Conservation (phyloP, 163 green algal genomes). For the Coccomyxa subellipsoidea region DNA sequence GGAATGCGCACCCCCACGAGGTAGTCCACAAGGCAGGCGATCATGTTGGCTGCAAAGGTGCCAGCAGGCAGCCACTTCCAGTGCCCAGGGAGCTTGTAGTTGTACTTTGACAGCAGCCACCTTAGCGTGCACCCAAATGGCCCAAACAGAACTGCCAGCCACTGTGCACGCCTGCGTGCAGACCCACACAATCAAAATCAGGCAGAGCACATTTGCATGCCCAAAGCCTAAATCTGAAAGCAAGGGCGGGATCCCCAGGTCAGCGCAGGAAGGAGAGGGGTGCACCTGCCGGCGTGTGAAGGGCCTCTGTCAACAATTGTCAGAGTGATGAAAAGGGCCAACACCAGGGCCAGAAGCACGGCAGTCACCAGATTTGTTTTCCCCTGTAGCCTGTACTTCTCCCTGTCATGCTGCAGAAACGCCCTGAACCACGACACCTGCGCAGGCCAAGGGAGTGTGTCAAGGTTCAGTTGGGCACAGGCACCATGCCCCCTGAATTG, state of each 20-base stretch:
- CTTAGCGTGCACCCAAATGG: conserved; percentile 43
- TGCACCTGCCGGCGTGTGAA: conserved; percentile 4
- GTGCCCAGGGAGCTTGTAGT: conserved; percentile 39
- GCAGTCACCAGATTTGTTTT: conserved; percentile 6
- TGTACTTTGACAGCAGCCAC: conserved; percentile 59
- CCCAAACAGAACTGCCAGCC: conserved; percentile 34
- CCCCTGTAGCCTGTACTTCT: not conserved
- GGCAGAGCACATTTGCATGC: too few relatives aligned
- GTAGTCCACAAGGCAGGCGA: conserved; percentile 49
- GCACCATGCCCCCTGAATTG: too few relatives aligned
- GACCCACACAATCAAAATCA: not conserved
- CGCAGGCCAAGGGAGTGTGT: too few relatives aligned
- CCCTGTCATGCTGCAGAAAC: not conserved
- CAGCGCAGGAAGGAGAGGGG: too few relatives aligned
- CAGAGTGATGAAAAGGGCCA: conserved; percentile 24
- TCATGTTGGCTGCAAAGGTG: conserved; percentile 68
- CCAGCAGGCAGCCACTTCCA: conserved; percentile 60
- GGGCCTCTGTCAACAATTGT: conserved; percentile 14
- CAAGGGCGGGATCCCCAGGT: too few relatives aligned
- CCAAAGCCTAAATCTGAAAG: too few relatives aligned
- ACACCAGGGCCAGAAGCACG: conserved; percentile 2
- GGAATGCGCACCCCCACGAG: conserved; percentile 28
- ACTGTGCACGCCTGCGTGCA: conserved; percentile 16
- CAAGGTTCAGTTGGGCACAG: too few relatives aligned
- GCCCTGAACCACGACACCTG: not conserved